phyloP scores from a whole-genome alignment of 1,284 basidiomycete genomes.

The Termitomyces sp. region DNA sequence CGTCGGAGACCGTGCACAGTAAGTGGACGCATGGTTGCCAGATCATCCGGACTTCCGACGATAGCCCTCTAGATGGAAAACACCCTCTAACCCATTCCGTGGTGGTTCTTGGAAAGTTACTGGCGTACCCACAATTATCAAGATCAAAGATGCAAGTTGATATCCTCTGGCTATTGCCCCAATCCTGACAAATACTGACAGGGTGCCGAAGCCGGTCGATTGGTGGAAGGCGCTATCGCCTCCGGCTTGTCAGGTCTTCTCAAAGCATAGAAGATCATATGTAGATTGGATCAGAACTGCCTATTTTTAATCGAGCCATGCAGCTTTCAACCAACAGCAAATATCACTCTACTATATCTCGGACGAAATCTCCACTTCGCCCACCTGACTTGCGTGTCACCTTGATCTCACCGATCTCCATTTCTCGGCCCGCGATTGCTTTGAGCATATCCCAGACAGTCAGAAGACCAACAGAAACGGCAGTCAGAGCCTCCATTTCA shows the following conservation, averaged over 20 bases:
- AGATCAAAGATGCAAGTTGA: slow-evolving; percentile 55
- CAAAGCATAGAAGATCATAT: slow-evolving; percentile 17
- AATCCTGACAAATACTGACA: slow-evolving; percentile 21
- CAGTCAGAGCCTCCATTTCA: slow-evolving; percentile 92
- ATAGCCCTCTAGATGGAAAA: slow-evolving; percentile 55
- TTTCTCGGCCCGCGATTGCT: slow-evolving; percentile 79
- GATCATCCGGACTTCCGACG: not conserved
- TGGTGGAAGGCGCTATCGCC: slow-evolving; percentile 54
- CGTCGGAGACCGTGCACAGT: slow-evolving; percentile 69
- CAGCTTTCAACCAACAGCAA: not conserved
- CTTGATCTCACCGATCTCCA: slow-evolving; percentile 67
- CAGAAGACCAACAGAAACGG: slow-evolving; percentile 72
- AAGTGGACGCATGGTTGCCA: slow-evolving; percentile 23
- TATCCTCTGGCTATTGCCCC: no score
- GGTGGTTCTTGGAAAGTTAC: slow-evolving; percentile 60
- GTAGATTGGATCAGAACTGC: not conserved
- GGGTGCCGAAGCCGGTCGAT: slow-evolving; percentile 47
- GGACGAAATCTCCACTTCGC: slow-evolving; percentile 60
- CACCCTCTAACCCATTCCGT: slow-evolving; percentile 57
- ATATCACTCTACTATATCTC: slow-evolving; percentile 13
- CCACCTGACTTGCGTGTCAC: slow-evolving; percentile 74
- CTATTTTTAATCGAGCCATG: no score
- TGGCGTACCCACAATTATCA: slow-evolving; percentile 71
- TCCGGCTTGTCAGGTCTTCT: slow-evolving; percentile 27
- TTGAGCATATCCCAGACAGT: slow-evolving; percentile 94